phyloP scores from a whole-genome alignment of 2,329 filamentous ascomycete genomes.

The Aspergillus hiratsukae region DNA sequence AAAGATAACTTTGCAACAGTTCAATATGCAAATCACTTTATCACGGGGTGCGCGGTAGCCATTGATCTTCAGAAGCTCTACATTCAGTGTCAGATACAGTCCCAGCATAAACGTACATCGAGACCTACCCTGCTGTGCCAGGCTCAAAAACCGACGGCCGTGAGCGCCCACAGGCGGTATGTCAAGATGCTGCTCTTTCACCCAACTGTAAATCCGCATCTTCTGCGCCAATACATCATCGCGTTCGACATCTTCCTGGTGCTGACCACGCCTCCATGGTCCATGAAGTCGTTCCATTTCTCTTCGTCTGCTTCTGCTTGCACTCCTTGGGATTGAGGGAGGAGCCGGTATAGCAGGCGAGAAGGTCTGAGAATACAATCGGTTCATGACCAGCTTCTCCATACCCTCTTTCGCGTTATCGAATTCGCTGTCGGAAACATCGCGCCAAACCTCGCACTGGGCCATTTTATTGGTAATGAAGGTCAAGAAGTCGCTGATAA shows the following conservation, averaged over 20 bases:
- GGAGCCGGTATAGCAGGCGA: slow-evolving; percentile 86
- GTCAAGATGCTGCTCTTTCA: slow-evolving; percentile 87
- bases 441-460: slow-evolving; percentile 91
- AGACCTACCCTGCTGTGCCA: slow-evolving; percentile 75
- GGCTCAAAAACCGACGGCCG: slow-evolving; percentile 77
- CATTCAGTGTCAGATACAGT: slow-evolving; percentile 19
- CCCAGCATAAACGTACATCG: not conserved
- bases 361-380: slow-evolving; percentile 92
- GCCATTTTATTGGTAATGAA: slow-evolving; percentile 99
- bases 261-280: slow-evolving; percentile 84
- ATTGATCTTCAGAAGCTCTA: slow-evolving; percentile 91
- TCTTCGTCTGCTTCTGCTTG: slow-evolving; percentile 63
- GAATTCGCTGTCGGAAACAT: slow-evolving; percentile 93
- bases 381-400: slow-evolving; percentile 99
- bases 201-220: slow-evolving; percentile 94
- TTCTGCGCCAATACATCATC: slow-evolving; percentile 96
- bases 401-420: slow-evolving; percentile 98
- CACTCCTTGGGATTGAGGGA: slow-evolving; percentile 56
- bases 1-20: slow-evolving; percentile 99
- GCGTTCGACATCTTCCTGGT: slow-evolving; percentile 95
- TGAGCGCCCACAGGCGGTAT: slow-evolving; percentile 81
- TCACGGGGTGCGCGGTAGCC: slow-evolving; percentile 94
- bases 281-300: slow-evolving; percentile 65
- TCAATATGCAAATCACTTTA: slow-evolving; percentile 97
- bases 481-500: slow-evolving; percentile 90